Percentiles rank a stretch among this genome's conserved stretches.
These are phyloP conservation scores for Linnemannia exigua DNA, from an alignment of 192 early-diverging fungal species.

Conservation along the genomic window DNA sequence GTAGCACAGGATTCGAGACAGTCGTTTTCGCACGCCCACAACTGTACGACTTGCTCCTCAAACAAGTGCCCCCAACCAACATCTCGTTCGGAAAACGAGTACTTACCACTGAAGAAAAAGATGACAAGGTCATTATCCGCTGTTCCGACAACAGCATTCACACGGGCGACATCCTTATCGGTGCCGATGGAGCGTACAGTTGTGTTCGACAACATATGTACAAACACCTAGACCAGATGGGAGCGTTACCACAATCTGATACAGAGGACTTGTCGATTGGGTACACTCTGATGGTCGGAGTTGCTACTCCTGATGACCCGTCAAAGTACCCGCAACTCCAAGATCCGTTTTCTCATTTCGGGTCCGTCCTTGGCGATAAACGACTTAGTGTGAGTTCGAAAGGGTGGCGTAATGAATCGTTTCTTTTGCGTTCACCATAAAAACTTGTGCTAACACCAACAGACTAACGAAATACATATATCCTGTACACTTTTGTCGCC, in stretches of 20 bases:
- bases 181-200: slow-evolving; percentile 38
- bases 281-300: slow-evolving; percentile 21
- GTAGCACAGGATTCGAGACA: slow-evolving; percentile 24
- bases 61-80: slow-evolving; percentile 19
- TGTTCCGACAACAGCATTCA: slow-evolving; percentile 14
- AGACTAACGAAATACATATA: too few species aligned
- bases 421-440: too few species aligned
- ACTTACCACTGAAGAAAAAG: slow-evolving; percentile 6
- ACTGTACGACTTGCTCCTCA: slow-evolving; percentile 22
- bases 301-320: neutral
- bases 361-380: slow-evolving; percentile 4
- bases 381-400: slow-evolving; percentile 16
- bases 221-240: slow-evolving; percentile 4
- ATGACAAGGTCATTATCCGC: slow-evolving; percentile 15
- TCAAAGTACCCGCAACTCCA: slow-evolving; percentile 27
- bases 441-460: too few species aligned
- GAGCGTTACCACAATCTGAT: slow-evolving; percentile 9
- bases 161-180: slow-evolving; percentile 29
- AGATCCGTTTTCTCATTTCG: slow-evolving; percentile 20
- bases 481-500: too few species aligned
- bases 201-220: slow-evolving; percentile 32
- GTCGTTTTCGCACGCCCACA: slow-evolving; percentile 22
- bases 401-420: too few species aligned
- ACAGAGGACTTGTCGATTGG: slow-evolving; percentile 8
- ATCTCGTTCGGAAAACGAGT: slow-evolving; percentile 22